phyloP scores from a whole-genome alignment of 805 yeast genomes.

The Wickerhamiella qilinensis region DNA sequence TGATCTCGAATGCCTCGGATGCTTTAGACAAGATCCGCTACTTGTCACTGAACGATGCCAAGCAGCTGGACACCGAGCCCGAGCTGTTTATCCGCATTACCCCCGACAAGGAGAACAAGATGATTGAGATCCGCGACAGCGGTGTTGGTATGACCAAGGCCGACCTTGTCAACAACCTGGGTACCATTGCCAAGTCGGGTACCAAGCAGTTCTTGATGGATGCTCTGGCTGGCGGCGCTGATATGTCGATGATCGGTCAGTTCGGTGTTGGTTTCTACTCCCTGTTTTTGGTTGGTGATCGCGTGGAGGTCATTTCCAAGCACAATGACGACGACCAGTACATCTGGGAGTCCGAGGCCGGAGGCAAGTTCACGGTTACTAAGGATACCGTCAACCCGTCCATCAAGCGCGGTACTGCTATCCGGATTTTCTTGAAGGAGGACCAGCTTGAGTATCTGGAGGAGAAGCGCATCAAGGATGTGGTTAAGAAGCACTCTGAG shows the following conservation, averaged over 20 bases:
- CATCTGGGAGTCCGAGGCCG: conserved; percentile 99
- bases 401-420: conserved; percentile 85
- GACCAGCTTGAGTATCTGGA: conserved; percentile 98
- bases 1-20: conserved; percentile 97
- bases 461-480: conserved; percentile 99
- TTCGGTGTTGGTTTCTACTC: conserved; percentile 99
- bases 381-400: conserved; percentile 64
- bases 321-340: conserved; percentile 98
- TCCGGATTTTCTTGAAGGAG: conserved; percentile 93
- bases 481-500: conserved; percentile 98
- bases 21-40: conserved; percentile 97
- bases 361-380: conserved; percentile 96
- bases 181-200: conserved; percentile 99
- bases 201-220: conserved; percentile 95
- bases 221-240: conserved; percentile 98
- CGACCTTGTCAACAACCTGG: conserved; percentile 95
- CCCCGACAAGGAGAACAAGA: conserved; percentile 87
- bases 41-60: conserved; percentile 85
- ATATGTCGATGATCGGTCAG: conserved; percentile 99
- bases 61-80: conserved; percentile 85
- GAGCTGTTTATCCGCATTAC: conserved; percentile 94
- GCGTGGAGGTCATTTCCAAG: conserved; percentile 95
- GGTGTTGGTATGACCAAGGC: conserved; percentile 99
- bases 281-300: conserved; percentile 96
- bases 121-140: conserved; percentile 93